phyloP scores from a whole-genome alignment of 2,329 filamentous ascomycete genomes.

The Pseudogymnoascus sp. region DNA sequence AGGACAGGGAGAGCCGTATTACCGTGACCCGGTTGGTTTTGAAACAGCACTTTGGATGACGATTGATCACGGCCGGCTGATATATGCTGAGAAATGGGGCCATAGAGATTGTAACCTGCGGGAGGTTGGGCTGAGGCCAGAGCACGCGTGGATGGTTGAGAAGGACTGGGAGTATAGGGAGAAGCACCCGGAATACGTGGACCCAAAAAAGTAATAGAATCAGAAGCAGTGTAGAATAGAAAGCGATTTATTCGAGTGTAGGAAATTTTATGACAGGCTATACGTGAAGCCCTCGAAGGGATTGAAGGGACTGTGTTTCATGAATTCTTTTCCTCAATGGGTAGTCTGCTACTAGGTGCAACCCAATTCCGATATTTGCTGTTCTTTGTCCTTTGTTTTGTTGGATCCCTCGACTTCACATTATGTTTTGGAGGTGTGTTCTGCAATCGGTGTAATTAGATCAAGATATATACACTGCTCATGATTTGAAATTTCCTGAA shows the following conservation, averaged over 20 bases:
- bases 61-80: constrained; percentile 38
- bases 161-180: constrained; percentile 31
- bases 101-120: constrained; percentile 37
- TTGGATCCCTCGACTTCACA: neutral
- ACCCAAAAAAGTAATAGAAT: neutral
- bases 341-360: neutral
- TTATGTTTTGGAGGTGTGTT: neutral
- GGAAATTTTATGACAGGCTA: neutral
- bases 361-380: neutral
- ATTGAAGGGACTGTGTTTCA: too few relatives aligned
- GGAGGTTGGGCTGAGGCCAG: constrained; percentile 31
- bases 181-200: constrained; percentile 1
- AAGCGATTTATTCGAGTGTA: neutral
- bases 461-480: too few relatives aligned
- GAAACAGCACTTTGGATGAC: constrained; percentile 37
- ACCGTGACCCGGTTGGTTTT: constrained; percentile 42
- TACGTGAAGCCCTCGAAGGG: neutral
- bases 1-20: constrained; percentile 46
- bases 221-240: neutral
- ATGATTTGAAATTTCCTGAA: neutral
- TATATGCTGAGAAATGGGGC: constrained; percentile 40
- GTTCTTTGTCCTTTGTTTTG: neutral
- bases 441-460: neutral
- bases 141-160: constrained; percentile 42
- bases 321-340: neutral